Evolutionary conservation across 192 early-diverging fungal species (phyloP).

Genomic region (Geranomyces variabilis): DNA sequence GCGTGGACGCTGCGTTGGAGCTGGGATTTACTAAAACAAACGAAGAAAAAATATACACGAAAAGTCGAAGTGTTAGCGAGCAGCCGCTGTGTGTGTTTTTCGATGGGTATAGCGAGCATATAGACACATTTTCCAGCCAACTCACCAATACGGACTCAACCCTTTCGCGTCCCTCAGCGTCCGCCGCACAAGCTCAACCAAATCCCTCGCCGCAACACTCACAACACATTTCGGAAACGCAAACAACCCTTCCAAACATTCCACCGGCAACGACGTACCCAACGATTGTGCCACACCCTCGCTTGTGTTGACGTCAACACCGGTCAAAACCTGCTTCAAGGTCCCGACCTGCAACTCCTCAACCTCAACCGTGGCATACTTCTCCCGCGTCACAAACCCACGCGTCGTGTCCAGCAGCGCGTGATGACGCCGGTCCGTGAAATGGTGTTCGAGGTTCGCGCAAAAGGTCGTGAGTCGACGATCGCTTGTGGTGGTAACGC

Average conservation of each 20-base stretch:
- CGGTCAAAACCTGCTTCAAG: too few relatives aligned
- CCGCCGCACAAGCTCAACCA: slow-evolving; percentile 12
- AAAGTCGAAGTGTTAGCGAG: neutral
- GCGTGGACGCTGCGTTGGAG: slow-evolving; percentile 5
- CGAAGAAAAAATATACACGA: neutral
- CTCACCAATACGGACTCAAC: slow-evolving; percentile 21
- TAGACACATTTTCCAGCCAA: neutral
- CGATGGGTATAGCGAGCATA: neutral
- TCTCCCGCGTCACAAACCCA: neutral
- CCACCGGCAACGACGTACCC: neutral
- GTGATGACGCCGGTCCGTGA: slow-evolving; percentile 8
- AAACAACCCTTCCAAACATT: slow-evolving; percentile 10
- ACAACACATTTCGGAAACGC: slow-evolving; percentile 32
- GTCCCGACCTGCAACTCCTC: too few relatives aligned
- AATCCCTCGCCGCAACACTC: slow-evolving; percentile 12
- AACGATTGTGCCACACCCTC: neutral
- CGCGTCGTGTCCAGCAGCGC: slow-evolving; percentile 4
- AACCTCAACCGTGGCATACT: slow-evolving; percentile 8
- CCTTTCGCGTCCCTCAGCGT: slow-evolving; percentile 9
- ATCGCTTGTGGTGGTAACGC: too few relatives aligned
- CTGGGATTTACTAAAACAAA: neutral
- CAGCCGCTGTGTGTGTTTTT: too few relatives aligned
- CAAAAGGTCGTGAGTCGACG: neutral
- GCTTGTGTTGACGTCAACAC: too few relatives aligned
- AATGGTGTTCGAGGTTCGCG: neutral